Conservation (phyloP, 345 rosid genomes). For the Aquilaria malaccensis region DNA sequence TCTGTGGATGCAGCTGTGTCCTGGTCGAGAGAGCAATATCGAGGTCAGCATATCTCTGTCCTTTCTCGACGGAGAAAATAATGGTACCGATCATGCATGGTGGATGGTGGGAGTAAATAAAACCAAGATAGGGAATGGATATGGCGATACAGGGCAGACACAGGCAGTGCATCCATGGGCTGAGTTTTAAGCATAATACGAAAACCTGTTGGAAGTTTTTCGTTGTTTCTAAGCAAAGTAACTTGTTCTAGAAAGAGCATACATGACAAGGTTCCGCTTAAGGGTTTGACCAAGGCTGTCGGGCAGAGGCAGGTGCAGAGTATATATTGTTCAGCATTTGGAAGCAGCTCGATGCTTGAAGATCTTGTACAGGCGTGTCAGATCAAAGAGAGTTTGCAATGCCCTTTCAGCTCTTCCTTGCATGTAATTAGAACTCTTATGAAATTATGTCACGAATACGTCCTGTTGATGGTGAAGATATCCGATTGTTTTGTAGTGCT, state of each 20-base stretch:
- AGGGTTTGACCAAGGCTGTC: conserved; percentile 24
- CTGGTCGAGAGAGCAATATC: conserved; percentile 19
- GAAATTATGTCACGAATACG: too few relatives aligned
- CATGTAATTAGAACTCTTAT: conserved; percentile 29
- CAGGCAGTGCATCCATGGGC: conserved; percentile 40
- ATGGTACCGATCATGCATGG: conserved; percentile 8
- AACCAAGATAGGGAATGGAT: conserved; percentile 18
- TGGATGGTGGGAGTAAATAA: conserved; percentile 22
- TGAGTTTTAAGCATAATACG: conserved; percentile 36
- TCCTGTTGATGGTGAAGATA: too few relatives aligned
- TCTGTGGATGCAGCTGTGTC: conserved; percentile 40
- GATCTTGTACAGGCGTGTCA: conserved; percentile 25
- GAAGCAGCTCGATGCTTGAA: conserved; percentile 13
- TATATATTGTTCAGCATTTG: conserved; percentile 1
- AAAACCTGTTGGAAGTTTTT: conserved; percentile 27
- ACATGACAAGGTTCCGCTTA: conserved; percentile 36
- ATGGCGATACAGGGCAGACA: conserved; percentile 22
- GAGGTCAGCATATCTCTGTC: conserved; percentile 30
- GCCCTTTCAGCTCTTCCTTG: conserved; percentile 47
- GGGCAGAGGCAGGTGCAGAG: background rate
- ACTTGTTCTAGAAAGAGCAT: conserved; percentile 25
- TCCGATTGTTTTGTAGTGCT: too few relatives aligned
- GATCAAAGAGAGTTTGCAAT: background rate
- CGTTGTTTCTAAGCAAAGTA: conserved; percentile 20
- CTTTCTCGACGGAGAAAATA: background rate